Evolutionary conservation across 257 asterid genomes (phyloP), one percentile per base, ranked within the genome.

Genomic region (Lycium ferocissimum): DNA sequence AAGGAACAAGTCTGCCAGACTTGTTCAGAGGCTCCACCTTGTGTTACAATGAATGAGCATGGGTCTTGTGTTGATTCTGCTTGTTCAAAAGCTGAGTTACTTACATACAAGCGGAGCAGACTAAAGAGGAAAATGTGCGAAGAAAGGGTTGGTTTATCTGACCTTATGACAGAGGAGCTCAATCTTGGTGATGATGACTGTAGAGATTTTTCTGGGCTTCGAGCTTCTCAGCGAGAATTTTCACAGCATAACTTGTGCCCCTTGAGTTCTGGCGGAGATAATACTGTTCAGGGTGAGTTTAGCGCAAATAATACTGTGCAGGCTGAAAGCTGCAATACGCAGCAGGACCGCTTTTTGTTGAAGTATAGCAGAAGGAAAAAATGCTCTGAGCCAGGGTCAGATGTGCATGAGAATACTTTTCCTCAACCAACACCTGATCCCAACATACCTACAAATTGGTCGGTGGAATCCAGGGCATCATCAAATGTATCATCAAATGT

Each of bases 341-440:
- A 82, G 83, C 73, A 79, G 47, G 90, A 86, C 56, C 93, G 88
- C 18, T 91, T 38, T 85, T 86, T 82, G 61, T 80, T 90, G 40
- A 94, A 92, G 86, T 94, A 94, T 88, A 86, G 70, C 71, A 90
- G 87, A 89, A 91, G 92, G 89, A 84, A 37, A 43, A 69, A 53
- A 67, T 86, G 86, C 66, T 76, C 88, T 26, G 89, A 87, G 80
- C 58, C 45, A 20, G 83, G 17, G 84, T 71, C 85, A 45, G 84
- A 70, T 80, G 58, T 69, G 67, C 67, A 53, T 20, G 73, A 7
- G 43, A 22, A 69, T 83, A 43, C 69, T 37, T 51, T 65, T 51
- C 63, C 26, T 65, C 56, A 8, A 53, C 18, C 67, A 67, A 66
- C 17, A 70, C 62, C 79, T 84, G 84, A 85, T 80, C 85, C 86